Conservation (phyloP, 805 yeast genomes). For the Jamesozyma lodderae region DNA sequence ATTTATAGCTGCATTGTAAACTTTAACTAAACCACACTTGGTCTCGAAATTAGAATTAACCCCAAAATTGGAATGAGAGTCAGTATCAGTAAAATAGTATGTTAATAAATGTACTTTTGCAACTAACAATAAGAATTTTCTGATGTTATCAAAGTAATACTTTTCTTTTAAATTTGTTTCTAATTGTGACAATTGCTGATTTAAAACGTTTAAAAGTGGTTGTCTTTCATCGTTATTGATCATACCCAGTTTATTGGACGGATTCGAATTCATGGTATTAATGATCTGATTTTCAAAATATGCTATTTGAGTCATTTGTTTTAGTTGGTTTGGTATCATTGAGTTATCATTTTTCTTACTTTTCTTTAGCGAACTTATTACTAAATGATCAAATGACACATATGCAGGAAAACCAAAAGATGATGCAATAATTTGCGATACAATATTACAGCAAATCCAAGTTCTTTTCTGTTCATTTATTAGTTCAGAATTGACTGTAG, state of each 20-base stretch:
- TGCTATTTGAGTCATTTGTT: slow-evolving; percentile 74
- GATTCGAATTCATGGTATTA: slow-evolving; percentile 62
- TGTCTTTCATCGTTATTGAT: slow-evolving; percentile 62
- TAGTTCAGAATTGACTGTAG: slow-evolving; percentile 33
- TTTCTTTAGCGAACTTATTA: slow-evolving; percentile 40
- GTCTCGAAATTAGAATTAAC: slow-evolving; percentile 42
- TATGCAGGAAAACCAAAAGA: slow-evolving; percentile 94
- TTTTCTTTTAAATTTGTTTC: slow-evolving; percentile 42
- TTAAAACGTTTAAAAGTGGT: slow-evolving; percentile 62
- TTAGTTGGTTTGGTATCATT: slow-evolving; percentile 47
- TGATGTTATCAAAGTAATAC: slow-evolving; percentile 49
- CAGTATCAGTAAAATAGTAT: slow-evolving; percentile 62
- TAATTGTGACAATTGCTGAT: slow-evolving; percentile 65
- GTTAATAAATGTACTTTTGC: slow-evolving; percentile 77
- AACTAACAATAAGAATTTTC: slow-evolving; percentile 59
- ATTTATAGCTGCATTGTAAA: slow-evolving; percentile 72
- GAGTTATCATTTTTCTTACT: not conserved
- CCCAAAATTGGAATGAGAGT: slow-evolving; percentile 5
- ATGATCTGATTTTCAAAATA: slow-evolving; percentile 81
- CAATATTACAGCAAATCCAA: slow-evolving; percentile 90
- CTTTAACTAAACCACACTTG: slow-evolving; percentile 61
- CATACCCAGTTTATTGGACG: slow-evolving; percentile 55
- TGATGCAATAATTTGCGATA: slow-evolving; percentile 81
- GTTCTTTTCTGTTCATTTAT: slow-evolving; percentile 75
- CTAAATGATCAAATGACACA: slow-evolving; percentile 71